Percentiles rank a stretch among this genome's conserved stretches.
These are phyloP conservation scores for Leccinum olivaceopallidum DNA, from an alignment of 768 basidiomycete genomes.

Conservation along the genomic window DNA sequence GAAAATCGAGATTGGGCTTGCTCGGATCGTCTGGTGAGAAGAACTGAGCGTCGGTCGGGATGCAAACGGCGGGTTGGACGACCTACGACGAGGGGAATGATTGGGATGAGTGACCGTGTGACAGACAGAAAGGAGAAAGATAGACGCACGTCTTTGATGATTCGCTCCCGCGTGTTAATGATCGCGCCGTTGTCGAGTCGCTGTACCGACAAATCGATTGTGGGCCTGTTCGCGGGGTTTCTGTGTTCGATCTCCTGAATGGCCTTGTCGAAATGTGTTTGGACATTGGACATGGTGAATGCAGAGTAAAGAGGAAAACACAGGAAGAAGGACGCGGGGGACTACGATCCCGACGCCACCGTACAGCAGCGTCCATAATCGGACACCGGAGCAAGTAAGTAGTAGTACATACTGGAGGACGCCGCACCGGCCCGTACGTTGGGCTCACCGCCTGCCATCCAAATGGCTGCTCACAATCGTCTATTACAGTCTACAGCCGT, in stretches of 20 bases:
- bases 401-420: not conserved
- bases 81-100: slow-evolving; percentile 45
- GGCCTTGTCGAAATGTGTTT: slow-evolving; percentile 30
- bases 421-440: not conserved
- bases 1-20: slow-evolving; percentile 72
- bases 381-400: not conserved
- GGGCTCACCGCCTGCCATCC: not conserved
- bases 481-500: not conserved
- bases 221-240: slow-evolving; percentile 22
- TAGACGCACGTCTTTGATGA: slow-evolving; percentile 26
- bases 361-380: slow-evolving; percentile 6
- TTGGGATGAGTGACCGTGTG: not conserved
- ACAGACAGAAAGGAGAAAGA: slow-evolving; percentile 1
- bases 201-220: slow-evolving; percentile 24
- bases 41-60: slow-evolving; percentile 74
- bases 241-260: slow-evolving; percentile 32
- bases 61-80: slow-evolving; percentile 59
- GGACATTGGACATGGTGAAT: slow-evolving; percentile 23
- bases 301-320: slow-evolving; percentile 4
- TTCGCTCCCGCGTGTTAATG: slow-evolving; percentile 29
- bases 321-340: slow-evolving; percentile 5
- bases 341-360: slow-evolving; percentile 2
- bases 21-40: slow-evolving; percentile 63
- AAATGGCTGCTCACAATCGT: not conserved
- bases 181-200: slow-evolving; percentile 26